phyloP scores from a whole-genome alignment of 106 monocot genomes.

The Agapanthus africanus region DNA sequence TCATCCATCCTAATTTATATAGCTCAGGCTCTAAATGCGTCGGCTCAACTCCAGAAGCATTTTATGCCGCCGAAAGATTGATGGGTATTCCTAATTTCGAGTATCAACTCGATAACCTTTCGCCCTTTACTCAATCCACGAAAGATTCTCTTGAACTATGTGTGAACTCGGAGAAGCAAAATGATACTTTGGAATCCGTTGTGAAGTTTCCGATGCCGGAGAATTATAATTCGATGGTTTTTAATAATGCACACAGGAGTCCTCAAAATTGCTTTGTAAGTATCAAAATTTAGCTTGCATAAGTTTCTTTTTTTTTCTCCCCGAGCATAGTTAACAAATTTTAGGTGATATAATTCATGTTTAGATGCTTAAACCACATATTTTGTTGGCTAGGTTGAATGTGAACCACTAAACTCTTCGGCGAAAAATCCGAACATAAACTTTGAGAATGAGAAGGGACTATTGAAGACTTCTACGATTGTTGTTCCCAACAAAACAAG shows the following conservation, averaged over 20 bases:
- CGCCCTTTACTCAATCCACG: slow-evolving; percentile 3
- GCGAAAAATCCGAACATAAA: slow-evolving; percentile 15
- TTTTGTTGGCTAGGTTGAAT: slow-evolving; percentile 23
- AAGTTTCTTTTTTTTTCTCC: neutral
- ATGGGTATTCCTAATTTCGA: slow-evolving; percentile 36
- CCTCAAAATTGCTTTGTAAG: slow-evolving; percentile 9
- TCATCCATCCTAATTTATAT: neutral
- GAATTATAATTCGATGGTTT: slow-evolving; percentile 10
- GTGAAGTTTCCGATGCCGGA: slow-evolving; percentile 17
- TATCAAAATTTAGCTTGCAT: neutral
- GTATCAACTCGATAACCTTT: slow-evolving; percentile 9
- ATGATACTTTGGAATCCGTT: slow-evolving; percentile 18
- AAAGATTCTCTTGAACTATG: slow-evolving; percentile 2
- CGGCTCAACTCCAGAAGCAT: slow-evolving; percentile 25
- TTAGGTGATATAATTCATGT: neutral
- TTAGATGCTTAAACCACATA: neutral
- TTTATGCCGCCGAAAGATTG: slow-evolving; percentile 31
- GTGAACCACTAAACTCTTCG: slow-evolving; percentile 9
- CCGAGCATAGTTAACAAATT: neutral
- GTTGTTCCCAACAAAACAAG: slow-evolving; percentile 35
- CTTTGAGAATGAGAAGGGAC: slow-evolving; percentile 17
- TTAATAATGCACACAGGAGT: neutral
- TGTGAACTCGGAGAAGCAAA: neutral
- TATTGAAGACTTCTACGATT: neutral
- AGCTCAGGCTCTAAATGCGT: slow-evolving; percentile 12